These are phyloP conservation scores for Pseudohalonectria lignicola DNA, from an alignment of 2,329 filamentous ascomycete species.

Conservation along the genomic window DNA sequence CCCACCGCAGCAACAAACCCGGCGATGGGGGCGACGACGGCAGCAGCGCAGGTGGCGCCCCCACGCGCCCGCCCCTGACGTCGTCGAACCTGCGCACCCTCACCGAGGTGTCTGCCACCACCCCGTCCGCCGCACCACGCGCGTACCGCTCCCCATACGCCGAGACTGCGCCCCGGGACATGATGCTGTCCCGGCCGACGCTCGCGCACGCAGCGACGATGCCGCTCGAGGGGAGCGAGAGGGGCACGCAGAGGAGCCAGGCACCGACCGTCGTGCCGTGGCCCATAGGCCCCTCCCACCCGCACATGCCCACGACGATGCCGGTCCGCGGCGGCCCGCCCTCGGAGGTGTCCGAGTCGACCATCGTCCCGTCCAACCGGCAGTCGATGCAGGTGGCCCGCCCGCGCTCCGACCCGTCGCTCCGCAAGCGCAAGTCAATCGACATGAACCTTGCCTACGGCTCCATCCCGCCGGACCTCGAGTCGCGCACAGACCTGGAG, in stretches of 20 bases:
- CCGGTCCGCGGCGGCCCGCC: not conserved
- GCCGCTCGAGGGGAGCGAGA: too few relatives aligned
- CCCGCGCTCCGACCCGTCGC: constrained; percentile 26
- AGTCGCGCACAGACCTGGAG: constrained; percentile 34
- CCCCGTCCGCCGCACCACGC: constrained; percentile 28
- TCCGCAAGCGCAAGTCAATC: constrained; percentile 40
- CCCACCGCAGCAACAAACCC: constrained; percentile 20
- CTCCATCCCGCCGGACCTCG: constrained; percentile 61
- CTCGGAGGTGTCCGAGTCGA: not conserved
- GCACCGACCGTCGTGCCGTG: not conserved
- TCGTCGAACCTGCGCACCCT: constrained; percentile 39
- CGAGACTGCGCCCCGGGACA: constrained; percentile 32
- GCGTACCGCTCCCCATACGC: constrained; percentile 26
- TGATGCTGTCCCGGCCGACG: constrained; percentile 17
- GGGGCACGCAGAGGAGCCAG: too few relatives aligned
- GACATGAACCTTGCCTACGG: constrained; percentile 93
- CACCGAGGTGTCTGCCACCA: constrained; percentile 38
- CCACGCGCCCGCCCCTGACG: constrained; percentile 31
- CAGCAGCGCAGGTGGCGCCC: constrained; percentile 8
- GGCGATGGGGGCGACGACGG: constrained; percentile 14
- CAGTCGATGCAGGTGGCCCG: constrained; percentile 22
- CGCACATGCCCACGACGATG: not conserved
- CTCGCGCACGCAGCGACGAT: constrained; percentile 21
- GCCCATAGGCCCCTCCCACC: not conserved
- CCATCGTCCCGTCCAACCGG: constrained; percentile 11